phyloP scores from a whole-genome alignment of 768 basidiomycete species.

The Mycena olivaceomarginata region DNA sequence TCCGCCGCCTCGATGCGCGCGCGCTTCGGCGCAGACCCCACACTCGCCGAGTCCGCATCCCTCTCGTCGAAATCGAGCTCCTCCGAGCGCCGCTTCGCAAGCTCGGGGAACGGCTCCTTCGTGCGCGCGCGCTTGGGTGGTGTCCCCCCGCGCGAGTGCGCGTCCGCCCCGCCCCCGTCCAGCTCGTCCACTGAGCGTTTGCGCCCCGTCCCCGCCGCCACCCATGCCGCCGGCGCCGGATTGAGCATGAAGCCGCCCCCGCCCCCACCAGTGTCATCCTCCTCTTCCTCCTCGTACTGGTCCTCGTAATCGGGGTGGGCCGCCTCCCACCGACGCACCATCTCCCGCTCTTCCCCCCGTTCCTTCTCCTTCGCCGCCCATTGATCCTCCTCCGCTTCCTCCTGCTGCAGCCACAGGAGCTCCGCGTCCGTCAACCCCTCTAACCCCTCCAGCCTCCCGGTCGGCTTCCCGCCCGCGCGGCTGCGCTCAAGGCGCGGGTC shows the following conservation, averaged over 20 bases:
- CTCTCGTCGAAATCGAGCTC: conserved; percentile 62
- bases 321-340: background rate
- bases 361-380: conserved; percentile 41
- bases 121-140: conserved; percentile 56
- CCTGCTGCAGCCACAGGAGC: conserved; percentile 55
- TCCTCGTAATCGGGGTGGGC: background rate
- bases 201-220: conserved; percentile 1
- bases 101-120: conserved; percentile 48
- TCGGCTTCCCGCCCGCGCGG: too few relatives aligned
- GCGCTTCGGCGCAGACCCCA: background rate
- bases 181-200: conserved; percentile 57
- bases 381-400: conserved; percentile 56
- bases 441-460: background rate
- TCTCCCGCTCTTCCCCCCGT: conserved; percentile 20
- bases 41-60: conserved; percentile 22
- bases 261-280: conserved; percentile 7
- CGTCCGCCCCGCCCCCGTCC: conserved; percentile 46
- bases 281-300: conserved; percentile 21
- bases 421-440: conserved; percentile 41
- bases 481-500: background rate
- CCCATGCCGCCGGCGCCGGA: conserved; percentile 8
- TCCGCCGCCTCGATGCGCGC: background rate
- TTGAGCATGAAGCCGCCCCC: background rate
- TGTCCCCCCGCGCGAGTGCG: conserved; percentile 47
- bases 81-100: conserved; percentile 66